phyloP scores from a whole-genome alignment of 352 stramenopile genomes.

The Thalassiosira livingstoniorum region DNA sequence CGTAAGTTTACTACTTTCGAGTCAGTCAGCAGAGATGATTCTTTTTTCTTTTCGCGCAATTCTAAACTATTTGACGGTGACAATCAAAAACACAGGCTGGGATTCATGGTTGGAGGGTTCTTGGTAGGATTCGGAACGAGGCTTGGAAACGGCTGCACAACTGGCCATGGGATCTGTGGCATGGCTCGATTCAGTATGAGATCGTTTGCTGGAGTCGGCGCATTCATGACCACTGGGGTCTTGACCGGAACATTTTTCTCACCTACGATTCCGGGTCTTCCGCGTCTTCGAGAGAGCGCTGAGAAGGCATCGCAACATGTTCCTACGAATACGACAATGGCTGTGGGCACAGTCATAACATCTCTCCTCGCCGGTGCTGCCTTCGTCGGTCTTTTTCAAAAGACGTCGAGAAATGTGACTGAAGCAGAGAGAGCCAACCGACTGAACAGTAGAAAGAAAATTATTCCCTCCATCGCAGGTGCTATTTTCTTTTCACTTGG shows the following conservation, averaged over 20 bases:
- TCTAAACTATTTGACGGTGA: too few species aligned
- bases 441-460: constrained; percentile 55
- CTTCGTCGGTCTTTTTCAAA: constrained; percentile 39
- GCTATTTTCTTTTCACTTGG: constrained; percentile 70
- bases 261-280: constrained; percentile 26
- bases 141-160: constrained; percentile 66
- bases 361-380: constrained; percentile 18
- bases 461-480: constrained; percentile 54
- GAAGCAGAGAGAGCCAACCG: constrained; percentile 28
- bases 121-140: constrained; percentile 77
- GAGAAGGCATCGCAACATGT: constrained; percentile 32
- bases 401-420: constrained; percentile 19
- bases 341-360: constrained; percentile 45
- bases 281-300: constrained; percentile 27
- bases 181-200: constrained; percentile 66
- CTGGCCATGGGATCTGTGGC: constrained; percentile 66
- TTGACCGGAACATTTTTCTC: constrained; percentile 47
- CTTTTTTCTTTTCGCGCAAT: too few species aligned
- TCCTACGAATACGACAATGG: constrained; percentile 40
- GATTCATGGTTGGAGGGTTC: constrained; percentile 68
- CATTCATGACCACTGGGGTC: constrained; percentile 77
- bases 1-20: not conserved
- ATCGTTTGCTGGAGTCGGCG: constrained; percentile 70
- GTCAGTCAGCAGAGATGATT: not conserved
- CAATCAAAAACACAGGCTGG: constrained; percentile 29